phyloP scores from a whole-genome alignment of 1,139 yeast species.

The Kodamaea alishanica region DNA sequence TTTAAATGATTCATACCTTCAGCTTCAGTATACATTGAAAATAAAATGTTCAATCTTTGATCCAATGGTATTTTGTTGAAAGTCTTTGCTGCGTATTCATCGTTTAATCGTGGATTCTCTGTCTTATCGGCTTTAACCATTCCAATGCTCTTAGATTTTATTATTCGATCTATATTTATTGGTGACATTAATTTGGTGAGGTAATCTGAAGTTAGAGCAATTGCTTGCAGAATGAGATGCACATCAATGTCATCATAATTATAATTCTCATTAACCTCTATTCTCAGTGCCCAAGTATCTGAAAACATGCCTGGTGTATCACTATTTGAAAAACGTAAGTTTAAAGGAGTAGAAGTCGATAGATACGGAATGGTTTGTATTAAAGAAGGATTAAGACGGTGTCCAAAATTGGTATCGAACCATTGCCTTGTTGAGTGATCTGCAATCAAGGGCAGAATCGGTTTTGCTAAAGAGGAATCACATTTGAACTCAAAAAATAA shows the following conservation, averaged over 20 bases:
- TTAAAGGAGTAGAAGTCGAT: slow-evolving; percentile 46
- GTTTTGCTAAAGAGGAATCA: slow-evolving; percentile 34
- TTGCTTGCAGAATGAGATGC: slow-evolving; percentile 28
- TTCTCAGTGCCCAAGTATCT: slow-evolving; percentile 46
- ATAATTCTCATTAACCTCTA: slow-evolving; percentile 53
- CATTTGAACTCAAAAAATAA: slow-evolving; percentile 28
- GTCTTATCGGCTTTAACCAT: slow-evolving; percentile 8
- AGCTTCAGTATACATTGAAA: slow-evolving; percentile 12
- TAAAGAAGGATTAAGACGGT: slow-evolving; percentile 21
- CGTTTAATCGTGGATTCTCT: slow-evolving; percentile 13
- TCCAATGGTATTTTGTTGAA: slow-evolving; percentile 18
- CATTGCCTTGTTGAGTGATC: slow-evolving; percentile 52
- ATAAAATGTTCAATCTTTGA: slow-evolving; percentile 21
- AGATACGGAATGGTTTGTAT: slow-evolving; percentile 57
- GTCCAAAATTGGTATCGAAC: slow-evolving; percentile 28
- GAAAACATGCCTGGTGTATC: slow-evolving; percentile 27
- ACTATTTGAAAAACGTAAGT: slow-evolving; percentile 38
- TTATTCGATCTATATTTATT: slow-evolving; percentile 18
- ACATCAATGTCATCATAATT: slow-evolving; percentile 37
- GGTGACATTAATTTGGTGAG: slow-evolving; percentile 28
- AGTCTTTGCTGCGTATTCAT: slow-evolving; percentile 11
- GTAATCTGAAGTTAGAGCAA: slow-evolving; percentile 30
- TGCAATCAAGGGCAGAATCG: slow-evolving; percentile 58
- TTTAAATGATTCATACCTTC: slow-evolving; percentile 10
- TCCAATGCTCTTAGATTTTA: slow-evolving; percentile 9